Percentiles rank a stretch among this genome's conserved stretches.
phyloP scores from a whole-genome alignment of 169 alveolate species.

The Condylostoma magnum region DNA sequence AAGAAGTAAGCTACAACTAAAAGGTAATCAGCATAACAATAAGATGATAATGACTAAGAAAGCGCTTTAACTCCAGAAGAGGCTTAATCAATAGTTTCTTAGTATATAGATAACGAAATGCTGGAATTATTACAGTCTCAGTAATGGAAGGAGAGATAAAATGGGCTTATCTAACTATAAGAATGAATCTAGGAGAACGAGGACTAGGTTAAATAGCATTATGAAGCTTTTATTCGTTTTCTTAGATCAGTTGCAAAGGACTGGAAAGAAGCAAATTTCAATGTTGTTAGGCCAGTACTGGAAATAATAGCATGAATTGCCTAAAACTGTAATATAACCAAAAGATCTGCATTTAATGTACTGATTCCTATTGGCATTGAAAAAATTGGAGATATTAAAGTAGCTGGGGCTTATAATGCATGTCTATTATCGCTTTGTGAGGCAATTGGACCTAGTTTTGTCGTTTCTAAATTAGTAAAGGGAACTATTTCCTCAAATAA shows the following conservation, averaged over 20 bases:
- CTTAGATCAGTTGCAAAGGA: conserved; percentile 56
- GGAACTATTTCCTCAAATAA: conserved; percentile 26
- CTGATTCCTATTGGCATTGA: conserved; percentile 40
- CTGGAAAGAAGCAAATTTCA: conserved; percentile 67
- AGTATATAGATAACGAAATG: conserved; percentile 38
- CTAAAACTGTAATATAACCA: conserved; percentile 28
- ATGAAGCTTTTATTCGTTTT: conserved; percentile 46
- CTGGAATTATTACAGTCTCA: conserved; percentile 49
- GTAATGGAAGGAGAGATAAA: conserved; percentile 69
- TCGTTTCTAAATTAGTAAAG: conserved; percentile 32
- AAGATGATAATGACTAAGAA: conserved; percentile 48
- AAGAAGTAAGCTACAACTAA: conserved; percentile 10
- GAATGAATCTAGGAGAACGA: conserved; percentile 41
- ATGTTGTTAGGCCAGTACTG: conserved; percentile 54
- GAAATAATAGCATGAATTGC: conserved; percentile 47
- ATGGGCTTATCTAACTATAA: conserved; percentile 51
- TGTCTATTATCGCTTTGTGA: conserved; percentile 36
- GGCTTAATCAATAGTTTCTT: conserved; percentile 53
- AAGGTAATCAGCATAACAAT: conserved; percentile 26
- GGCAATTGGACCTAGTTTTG: conserved; percentile 46
- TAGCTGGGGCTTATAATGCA: conserved; percentile 10
- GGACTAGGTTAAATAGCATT: conserved; percentile 27
- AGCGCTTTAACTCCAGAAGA: conserved; percentile 59
- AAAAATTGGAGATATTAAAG: conserved; percentile 45
- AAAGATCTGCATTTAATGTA: conserved; percentile 34